Evolutionary conservation across 148 eudicot species (phyloP).

Genomic region (Chenopodium suecicum): DNA sequence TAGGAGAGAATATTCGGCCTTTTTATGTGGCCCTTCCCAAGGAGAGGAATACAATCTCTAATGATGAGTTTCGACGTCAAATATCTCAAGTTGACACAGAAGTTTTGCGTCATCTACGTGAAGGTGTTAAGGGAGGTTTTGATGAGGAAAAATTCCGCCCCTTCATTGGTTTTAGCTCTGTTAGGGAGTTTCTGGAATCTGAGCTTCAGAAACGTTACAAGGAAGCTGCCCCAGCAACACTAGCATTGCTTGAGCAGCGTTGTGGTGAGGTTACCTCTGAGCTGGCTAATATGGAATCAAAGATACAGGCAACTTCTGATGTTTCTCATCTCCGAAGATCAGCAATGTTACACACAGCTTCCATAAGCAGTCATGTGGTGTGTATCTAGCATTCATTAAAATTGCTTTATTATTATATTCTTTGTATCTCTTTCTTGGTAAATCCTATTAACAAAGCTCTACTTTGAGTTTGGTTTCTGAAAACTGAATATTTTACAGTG

Average conservation of each 20-base stretch:
- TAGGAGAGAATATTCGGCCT: constrained; percentile 86
- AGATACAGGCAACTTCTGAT: constrained; percentile 87
- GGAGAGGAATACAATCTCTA: constrained; percentile 65
- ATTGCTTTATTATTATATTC: background rate
- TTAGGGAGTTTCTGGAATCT: constrained; percentile 79
- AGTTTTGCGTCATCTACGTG: constrained; percentile 63
- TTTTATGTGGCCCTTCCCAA: constrained; percentile 94
- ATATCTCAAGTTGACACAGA: constrained; percentile 83
- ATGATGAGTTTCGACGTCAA: constrained; percentile 90
- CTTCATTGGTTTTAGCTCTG: constrained; percentile 74
- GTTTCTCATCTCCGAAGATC: constrained; percentile 86
- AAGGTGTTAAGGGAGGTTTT: constrained; percentile 87
- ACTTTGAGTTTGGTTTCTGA: background rate
- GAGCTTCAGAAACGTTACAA: constrained; percentile 94
- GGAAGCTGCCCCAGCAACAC: constrained; percentile 96
- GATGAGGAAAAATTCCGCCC: constrained; percentile 89
- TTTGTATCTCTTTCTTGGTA: background rate
- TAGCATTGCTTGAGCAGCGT: constrained; percentile 92
- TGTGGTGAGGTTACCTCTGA: constrained; percentile 79
- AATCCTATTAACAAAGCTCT: background rate
- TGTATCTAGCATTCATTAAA: constrained; percentile 13
- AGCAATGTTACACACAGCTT: constrained; percentile 82
- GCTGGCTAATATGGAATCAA: constrained; percentile 67
- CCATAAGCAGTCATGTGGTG: constrained; percentile 86
- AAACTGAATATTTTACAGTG: background rate